phyloP scores from a whole-genome alignment of 352 stramenopile species.

The Phytophthora europaea region DNA sequence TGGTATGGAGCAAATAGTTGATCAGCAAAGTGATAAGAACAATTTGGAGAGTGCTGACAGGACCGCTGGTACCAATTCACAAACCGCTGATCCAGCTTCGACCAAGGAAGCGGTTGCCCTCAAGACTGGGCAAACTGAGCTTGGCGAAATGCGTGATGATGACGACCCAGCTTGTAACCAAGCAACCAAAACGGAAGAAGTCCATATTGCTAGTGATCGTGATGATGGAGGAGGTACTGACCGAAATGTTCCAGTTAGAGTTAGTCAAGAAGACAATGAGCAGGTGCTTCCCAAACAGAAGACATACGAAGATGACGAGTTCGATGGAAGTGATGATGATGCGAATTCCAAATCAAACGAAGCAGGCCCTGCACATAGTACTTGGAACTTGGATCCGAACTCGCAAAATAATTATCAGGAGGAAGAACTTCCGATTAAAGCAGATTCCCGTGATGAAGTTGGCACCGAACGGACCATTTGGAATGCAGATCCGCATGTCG shows the following conservation, averaged over 20 bases:
- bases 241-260: neutral
- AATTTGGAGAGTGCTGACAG: neutral
- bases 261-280: neutral
- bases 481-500: conserved; percentile 25
- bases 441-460: neutral
- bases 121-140: neutral
- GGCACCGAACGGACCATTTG: conserved; percentile 9
- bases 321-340: conserved; percentile 33
- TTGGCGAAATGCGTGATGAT: neutral
- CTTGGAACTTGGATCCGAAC: conserved; percentile 36
- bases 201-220: neutral
- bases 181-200: neutral
- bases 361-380: neutral
- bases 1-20: neutral
- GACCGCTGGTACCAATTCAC: neutral
- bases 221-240: neutral
- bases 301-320: conserved; percentile 48
- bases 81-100: neutral
- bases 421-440: neutral
- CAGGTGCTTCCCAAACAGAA: conserved; percentile 9
- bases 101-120: neutral
- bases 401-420: neutral
- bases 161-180: neutral
- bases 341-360: conserved; percentile 1
- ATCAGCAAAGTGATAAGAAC: neutral